Percentiles rank a stretch among this genome's conserved stretches.
Evolutionary conservation across 768 basidiomycete species (phyloP).

Genomic region (Boletus rubroflammeus): DNA sequence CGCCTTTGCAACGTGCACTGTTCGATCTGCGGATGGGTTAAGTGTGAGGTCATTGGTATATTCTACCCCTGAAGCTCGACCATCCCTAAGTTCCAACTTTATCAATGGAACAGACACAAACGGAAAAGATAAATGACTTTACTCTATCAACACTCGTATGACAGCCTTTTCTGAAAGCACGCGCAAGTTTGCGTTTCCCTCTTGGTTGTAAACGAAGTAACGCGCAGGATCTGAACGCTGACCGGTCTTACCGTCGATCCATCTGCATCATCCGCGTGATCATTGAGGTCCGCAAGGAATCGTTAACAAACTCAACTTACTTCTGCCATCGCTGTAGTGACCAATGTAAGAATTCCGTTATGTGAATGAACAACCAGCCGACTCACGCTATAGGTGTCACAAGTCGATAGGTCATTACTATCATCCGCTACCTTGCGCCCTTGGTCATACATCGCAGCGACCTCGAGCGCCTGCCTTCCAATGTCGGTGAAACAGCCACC

Average conservation of each 20-base stretch:
- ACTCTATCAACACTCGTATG: slow-evolving; percentile 50
- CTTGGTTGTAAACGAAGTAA: slow-evolving; percentile 48
- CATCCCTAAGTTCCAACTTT: slow-evolving; percentile 15
- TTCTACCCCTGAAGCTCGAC: slow-evolving; percentile 46
- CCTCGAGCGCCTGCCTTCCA: slow-evolving; percentile 43
- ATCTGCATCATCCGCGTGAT: slow-evolving; percentile 35
- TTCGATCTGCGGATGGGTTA: slow-evolving; percentile 22
- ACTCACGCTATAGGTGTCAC: slow-evolving; percentile 49
- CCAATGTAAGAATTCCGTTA: not conserved
- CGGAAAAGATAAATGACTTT: slow-evolving; percentile 6
- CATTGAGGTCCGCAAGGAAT: not conserved
- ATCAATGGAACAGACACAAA: not conserved
- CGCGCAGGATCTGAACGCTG: slow-evolving; percentile 55
- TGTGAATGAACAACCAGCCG: not conserved
- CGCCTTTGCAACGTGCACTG: slow-evolving; percentile 30
- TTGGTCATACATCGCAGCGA: slow-evolving; percentile 45
- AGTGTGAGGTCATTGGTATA: slow-evolving; percentile 36
- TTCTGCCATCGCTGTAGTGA: slow-evolving; percentile 48
- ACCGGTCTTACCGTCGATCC: slow-evolving; percentile 49
- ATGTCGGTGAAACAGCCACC: slow-evolving; percentile 37
- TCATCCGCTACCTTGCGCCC: slow-evolving; percentile 43
- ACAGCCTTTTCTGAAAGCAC: slow-evolving; percentile 42
- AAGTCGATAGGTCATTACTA: slow-evolving; percentile 41
- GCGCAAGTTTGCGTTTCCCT: slow-evolving; percentile 40
- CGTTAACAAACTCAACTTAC: slow-evolving; percentile 29